Evolutionary conservation across 2,329 filamentous ascomycete species (phyloP), one percentile per base, ranked within the genome.

Genomic region (Fusarium sp.): DNA sequence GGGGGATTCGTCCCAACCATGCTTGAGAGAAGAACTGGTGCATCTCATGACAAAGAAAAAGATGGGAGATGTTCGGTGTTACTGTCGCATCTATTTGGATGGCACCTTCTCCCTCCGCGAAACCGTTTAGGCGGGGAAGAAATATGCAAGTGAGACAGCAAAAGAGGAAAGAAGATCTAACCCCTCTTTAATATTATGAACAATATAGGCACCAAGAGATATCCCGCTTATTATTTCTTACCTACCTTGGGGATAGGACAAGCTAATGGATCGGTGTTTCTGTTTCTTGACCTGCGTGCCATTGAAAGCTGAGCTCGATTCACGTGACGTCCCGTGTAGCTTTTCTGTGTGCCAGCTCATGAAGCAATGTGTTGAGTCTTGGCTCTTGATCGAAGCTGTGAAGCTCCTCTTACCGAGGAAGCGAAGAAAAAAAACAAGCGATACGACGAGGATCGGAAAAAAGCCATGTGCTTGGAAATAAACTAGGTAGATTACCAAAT

Each of bases 291-390:
- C 14, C 14, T 4, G 8, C 22, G 8, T 47, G 42, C 22, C 24
- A 29, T 8, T 31, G 27, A 31, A 54, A 31, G 47, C 29, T 27
- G 27, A 54, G 6, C 11, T 54, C 4, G 47, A 14, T 54, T 67
- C 58, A 66, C 29, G 14, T 42, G 47, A 47, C 7, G 16, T 47
- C 38, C 16, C 9, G 10, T 24, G 14, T 38, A 42, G 18, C 62
- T 72, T 72, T 31, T 34, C 31, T 8, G 18, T 22, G 22, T 14
- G 31, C 38, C 20, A 4, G 20, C 69, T 47, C 58, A 20, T 29
- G 34, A 62, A 59, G 58, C 45, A 37, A 35, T 67, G 14, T 57
- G 45, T 70, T 66, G 22, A 59, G 59, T 34, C 42, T 52, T 22
- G 14, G 18, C 6, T 50, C 22, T 40, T 14, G 2, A 24, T 24